Evolutionary conservation across 2,329 filamentous ascomycete genomes (phyloP), one percentile per base, ranked within the genome.

Genomic region (Ceratocystis papillata): DNA sequence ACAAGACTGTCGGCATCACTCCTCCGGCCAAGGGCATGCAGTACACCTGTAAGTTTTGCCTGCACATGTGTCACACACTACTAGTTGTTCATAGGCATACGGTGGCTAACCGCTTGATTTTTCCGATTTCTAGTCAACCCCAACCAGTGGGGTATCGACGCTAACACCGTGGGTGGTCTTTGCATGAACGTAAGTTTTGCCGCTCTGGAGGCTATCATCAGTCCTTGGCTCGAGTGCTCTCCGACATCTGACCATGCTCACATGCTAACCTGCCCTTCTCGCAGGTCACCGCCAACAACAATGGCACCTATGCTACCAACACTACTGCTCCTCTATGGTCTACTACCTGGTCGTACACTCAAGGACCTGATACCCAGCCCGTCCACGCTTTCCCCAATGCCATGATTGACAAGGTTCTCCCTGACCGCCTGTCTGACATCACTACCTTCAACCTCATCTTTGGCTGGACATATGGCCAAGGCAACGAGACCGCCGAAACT

Each of bases 331-430:
- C 81, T 28, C 71, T 73, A 50, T 83, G 79, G 73, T 79, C 76
- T 12, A 76, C 80, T n/a, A 81, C 80, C 48, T 83, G 81, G 81
- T 71, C 79, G 69, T 83, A 79, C 68, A 73, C 77, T 8, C 74
- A 70, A n/a, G 77, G 75, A 33, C 73, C 76, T 2, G 70, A 71
- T 63, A 75, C 70, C 22, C 74, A 77, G 30, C 80, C 80, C 25
- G 81, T 83, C 68, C 81, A 83, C 69, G 81, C 80, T 15, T 83
- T 77, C 71, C 77, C 81, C 69, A 83, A 83, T 72, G 76, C 81
- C 70, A 77, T 77, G 70, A 70, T 83, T 53, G 77, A 79, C 53
- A 70, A 73, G 25, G 72, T 76, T 20, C 75, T 83, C 25, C 81
- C 81, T 0, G 70, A 76, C 17, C 68, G 72, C 46, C 71, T 83